Percentiles rank a stretch among this genome's conserved stretches.
These are phyloP conservation scores for Cotoneaster glaucophyllus DNA, from an alignment of 306 rosid genomes.

Conservation along the genomic window DNA sequence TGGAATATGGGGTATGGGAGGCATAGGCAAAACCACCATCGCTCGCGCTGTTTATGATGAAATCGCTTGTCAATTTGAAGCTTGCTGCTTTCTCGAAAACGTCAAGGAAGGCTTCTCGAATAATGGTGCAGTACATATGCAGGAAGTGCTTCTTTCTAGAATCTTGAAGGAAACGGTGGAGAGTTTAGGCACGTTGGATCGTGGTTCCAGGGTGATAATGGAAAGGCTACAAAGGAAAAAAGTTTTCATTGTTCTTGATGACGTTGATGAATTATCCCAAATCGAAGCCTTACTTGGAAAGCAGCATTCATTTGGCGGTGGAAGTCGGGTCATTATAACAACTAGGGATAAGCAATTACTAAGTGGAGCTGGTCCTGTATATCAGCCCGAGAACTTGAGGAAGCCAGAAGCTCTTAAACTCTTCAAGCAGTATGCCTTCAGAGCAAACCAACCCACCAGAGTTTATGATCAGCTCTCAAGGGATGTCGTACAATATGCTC, in stretches of 20 bases:
- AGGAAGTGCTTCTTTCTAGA: constrained; percentile 8
- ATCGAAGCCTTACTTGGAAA: neutral
- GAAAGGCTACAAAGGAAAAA: constrained; percentile 2
- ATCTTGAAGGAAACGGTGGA: neutral
- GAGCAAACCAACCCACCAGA: neutral
- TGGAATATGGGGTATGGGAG: constrained; percentile 31
- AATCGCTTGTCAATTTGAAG: neutral
- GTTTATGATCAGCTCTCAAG: neutral
- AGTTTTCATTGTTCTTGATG: constrained; percentile 20
- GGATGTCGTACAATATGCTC: rapidly evolving
- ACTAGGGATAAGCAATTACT: constrained; percentile 4
- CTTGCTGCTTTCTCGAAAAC: constrained; percentile 12
- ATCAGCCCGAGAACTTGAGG: neutral
- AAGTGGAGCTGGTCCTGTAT: neutral
- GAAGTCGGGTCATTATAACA: neutral
- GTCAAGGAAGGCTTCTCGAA: constrained; percentile 7
- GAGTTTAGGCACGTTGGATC: neutral
- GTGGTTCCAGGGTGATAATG: neutral
- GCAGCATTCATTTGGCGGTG: no score
- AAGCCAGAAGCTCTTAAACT: constrained; percentile 3
- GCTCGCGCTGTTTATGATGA: constrained; percentile 8
- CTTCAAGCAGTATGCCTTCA: constrained; percentile 9
- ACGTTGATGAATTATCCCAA: constrained; percentile 1
- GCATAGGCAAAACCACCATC: constrained; percentile 23
- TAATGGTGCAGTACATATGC: constrained; percentile 2